phyloP scores from a whole-genome alignment of 371 early-diverging fungal genomes.

The Mucor circinelloides region DNA sequence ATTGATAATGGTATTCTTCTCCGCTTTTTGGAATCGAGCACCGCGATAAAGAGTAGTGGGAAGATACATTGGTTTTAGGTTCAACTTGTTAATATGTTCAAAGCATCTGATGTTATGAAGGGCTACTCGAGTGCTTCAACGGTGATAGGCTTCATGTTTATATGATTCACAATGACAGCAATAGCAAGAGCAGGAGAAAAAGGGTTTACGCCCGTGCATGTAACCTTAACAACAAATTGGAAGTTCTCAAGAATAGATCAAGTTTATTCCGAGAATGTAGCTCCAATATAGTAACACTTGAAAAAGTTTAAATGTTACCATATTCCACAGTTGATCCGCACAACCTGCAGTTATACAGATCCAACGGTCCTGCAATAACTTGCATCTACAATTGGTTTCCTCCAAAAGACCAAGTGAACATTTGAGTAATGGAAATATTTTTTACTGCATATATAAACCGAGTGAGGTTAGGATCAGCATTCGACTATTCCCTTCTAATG shows the following conservation, averaged over 20 bases:
- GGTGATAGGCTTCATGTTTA: too few relatives aligned
- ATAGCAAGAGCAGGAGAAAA: not conserved
- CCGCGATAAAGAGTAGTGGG: not conserved
- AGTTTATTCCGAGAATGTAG: not conserved
- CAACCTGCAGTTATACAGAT: not conserved
- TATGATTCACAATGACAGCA: too few relatives aligned
- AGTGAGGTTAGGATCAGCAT: conserved; percentile 8
- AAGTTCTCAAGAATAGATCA: not conserved
- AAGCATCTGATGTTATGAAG: too few relatives aligned
- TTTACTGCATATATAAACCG: not conserved
- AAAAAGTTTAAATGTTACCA: not conserved
- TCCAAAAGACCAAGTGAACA: not conserved
- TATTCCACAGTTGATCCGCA: not conserved
- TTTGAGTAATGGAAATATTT: not conserved
- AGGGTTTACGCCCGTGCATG: conserved; percentile 1
- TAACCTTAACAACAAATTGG: not conserved
- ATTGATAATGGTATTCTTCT: not conserved
- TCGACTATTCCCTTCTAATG: not conserved
- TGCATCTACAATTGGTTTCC: too few relatives aligned
- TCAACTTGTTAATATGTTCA: too few relatives aligned
- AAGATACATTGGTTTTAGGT: too few relatives aligned
- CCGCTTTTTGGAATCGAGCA: not conserved
- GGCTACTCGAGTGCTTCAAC: too few relatives aligned
- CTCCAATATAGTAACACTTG: not conserved
- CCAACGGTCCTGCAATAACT: too few relatives aligned